phyloP scores from a whole-genome alignment of 306 rosid species.

The Astragalus glycyphyllos region DNA sequence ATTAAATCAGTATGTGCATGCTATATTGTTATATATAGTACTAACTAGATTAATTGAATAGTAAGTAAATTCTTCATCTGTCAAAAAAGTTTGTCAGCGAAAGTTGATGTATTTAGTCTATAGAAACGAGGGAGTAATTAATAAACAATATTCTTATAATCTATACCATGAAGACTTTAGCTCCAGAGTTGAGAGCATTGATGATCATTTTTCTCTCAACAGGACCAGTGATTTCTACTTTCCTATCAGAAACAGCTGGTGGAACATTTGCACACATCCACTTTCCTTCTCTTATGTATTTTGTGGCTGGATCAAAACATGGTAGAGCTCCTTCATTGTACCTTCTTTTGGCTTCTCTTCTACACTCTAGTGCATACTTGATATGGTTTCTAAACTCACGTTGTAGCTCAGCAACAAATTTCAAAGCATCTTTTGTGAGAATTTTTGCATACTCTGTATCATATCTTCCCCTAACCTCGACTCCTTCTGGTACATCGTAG shows the following conservation, averaged over 20 bases:
- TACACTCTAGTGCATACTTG: constrained; percentile 74
- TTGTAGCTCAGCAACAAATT: constrained; percentile 73
- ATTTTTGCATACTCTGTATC: constrained; percentile 70
- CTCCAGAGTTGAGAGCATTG: constrained; percentile 95
- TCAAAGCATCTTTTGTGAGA: constrained; percentile 74
- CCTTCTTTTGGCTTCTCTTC: constrained; percentile 72
- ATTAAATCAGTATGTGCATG: neutral
- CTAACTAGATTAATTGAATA: no score
- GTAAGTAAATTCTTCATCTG: no score
- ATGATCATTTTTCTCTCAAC: constrained; percentile 90
- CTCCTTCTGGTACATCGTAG: constrained; percentile 76
- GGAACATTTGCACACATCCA: constrained; percentile 82
- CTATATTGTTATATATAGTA: no score
- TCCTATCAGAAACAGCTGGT: constrained; percentile 72
- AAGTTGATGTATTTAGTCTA: no score
- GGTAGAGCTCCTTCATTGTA: constrained; percentile 77
- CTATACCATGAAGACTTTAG: constrained; percentile 87
- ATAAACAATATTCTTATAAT: no score
- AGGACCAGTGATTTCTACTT: constrained; percentile 92
- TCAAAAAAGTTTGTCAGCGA: no score
- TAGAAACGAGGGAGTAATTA: no score
- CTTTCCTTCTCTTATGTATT: constrained; percentile 61
- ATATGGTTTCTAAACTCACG: constrained; percentile 74
- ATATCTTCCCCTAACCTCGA: constrained; percentile 76
- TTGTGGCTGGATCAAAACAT: constrained; percentile 76